Evolutionary conservation across 371 early-diverging fungal genomes (phyloP).

Genomic region (Fennellomyces sp.): DNA sequence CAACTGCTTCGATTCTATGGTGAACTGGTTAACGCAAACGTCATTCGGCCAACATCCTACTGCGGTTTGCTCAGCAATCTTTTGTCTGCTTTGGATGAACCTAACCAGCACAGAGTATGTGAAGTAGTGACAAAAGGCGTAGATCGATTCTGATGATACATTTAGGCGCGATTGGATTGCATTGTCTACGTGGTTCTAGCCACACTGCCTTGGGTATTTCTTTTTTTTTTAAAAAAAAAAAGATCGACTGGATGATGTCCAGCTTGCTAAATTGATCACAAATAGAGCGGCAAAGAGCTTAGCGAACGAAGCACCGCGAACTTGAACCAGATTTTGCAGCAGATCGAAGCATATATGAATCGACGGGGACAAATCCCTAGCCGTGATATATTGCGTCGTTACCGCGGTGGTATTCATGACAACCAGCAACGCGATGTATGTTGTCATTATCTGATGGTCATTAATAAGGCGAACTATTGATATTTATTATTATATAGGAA

Average conservation of each 20-base stretch:
- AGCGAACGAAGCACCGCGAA: slow-evolving; percentile 58
- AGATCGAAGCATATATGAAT: slow-evolving; percentile 69
- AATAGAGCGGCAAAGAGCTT: slow-evolving; percentile 57
- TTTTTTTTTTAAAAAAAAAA: no score
- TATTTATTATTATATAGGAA: slow-evolving; percentile 49
- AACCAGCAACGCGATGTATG: slow-evolving; percentile 61
- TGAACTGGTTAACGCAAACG: slow-evolving; percentile 78
- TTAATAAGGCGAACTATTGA: no score
- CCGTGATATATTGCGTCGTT: slow-evolving; percentile 56
- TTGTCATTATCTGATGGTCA: neutral
- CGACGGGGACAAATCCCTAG: slow-evolving; percentile 42
- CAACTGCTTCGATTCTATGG: slow-evolving; percentile 80
- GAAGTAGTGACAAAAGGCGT: no score
- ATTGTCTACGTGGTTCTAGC: slow-evolving; percentile 72
- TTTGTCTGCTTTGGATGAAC: slow-evolving; percentile 59
- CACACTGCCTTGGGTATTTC: slow-evolving; percentile 83
- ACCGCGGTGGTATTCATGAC: slow-evolving; percentile 52
- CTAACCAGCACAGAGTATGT: slow-evolving; percentile 50
- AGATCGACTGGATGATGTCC: neutral
- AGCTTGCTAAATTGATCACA: neutral
- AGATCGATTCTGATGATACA: neutral
- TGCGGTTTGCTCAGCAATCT: slow-evolving; percentile 65
- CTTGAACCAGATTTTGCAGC: slow-evolving; percentile 59
- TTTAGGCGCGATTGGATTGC: no score
- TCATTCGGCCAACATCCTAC: slow-evolving; percentile 69